Conservation (phyloP, 805 yeast species). For the Saccharomycopsis amapae region DNA sequence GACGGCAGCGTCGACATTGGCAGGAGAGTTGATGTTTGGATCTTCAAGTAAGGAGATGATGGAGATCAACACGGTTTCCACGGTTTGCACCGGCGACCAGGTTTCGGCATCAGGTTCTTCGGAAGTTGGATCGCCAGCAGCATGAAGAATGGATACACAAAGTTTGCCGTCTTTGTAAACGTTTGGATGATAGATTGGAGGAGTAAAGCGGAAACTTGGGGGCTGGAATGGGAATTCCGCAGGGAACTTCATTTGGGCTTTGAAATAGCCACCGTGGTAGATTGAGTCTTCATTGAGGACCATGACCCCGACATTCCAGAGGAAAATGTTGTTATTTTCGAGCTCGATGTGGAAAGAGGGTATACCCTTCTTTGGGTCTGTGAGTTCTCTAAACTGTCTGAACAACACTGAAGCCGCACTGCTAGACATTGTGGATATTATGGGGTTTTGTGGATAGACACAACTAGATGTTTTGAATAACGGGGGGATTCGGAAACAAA, state of each 20-base stretch:
- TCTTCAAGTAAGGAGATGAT: constrained; percentile 88
- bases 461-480: too few relatives aligned
- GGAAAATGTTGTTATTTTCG: constrained; percentile 54
- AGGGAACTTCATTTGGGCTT: constrained; percentile 92
- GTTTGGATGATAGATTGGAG: constrained; percentile 92
- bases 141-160: constrained; percentile 89
- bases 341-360: constrained; percentile 65
- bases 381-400: constrained; percentile 90
- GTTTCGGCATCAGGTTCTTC: constrained; percentile 93
- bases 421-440: constrained; percentile 11
- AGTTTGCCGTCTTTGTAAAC: constrained; percentile 89
- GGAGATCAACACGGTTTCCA: constrained; percentile 82
- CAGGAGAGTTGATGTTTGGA: constrained; percentile 90
- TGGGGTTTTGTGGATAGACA: too few relatives aligned
- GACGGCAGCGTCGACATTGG: constrained; percentile 93
- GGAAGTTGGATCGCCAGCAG: constrained; percentile 81
- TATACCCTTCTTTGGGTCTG: constrained; percentile 82
- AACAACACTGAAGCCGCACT: constrained; percentile 73
- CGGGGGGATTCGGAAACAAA: too few relatives aligned
- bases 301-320: constrained; percentile 87
- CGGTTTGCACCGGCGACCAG: constrained; percentile 92
- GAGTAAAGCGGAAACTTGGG: constrained; percentile 86
- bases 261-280: constrained; percentile 91
- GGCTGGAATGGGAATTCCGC: constrained; percentile 87
- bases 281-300: constrained; percentile 83